Evolutionary conservation across 164 flowering plant species (phyloP).

Genomic region (Litsea cubeba): DNA sequence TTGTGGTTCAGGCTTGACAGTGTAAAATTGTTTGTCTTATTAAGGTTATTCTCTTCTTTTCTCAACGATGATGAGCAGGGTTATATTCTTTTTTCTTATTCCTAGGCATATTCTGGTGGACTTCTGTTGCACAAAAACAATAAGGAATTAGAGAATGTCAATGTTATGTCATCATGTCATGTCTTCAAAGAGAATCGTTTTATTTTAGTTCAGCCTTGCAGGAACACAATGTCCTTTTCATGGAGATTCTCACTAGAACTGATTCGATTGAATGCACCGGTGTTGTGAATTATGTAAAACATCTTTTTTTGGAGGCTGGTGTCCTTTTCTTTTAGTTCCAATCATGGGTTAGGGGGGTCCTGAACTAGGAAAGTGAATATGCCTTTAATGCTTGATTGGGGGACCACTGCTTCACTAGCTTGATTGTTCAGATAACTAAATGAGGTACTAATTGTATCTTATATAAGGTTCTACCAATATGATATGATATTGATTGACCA

Average conservation of each 20-base stretch:
- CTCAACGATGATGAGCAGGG: constrained; percentile 11
- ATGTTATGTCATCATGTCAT: constrained; percentile 25
- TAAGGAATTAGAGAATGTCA: constrained; percentile 30
- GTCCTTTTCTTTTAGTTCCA: constrained; percentile 9
- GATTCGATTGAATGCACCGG: constrained; percentile 20
- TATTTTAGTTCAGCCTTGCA: constrained; percentile 10
- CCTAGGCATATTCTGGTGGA: constrained; percentile 20
- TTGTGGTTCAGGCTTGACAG: constrained; percentile 1
- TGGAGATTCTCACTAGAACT: constrained; percentile 31
- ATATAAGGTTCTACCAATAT: background rate
- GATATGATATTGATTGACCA: background rate
- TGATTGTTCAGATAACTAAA: constrained; percentile 11
- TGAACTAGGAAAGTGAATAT: constrained; percentile 17
- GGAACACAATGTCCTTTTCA: constrained; percentile 16
- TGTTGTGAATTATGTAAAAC: constrained; percentile 15
- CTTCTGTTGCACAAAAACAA: constrained; percentile 11
- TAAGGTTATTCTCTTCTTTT: constrained; percentile 14
- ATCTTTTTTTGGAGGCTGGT: constrained; percentile 10
- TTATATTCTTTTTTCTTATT: constrained; percentile 11
- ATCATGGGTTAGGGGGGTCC: constrained; percentile 9
- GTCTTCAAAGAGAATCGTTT: constrained; percentile 18
- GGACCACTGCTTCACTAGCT: constrained; percentile 32
- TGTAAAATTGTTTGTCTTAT: constrained; percentile 4
- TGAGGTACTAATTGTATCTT: background rate
- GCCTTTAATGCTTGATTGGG: constrained; percentile 19